Conservation (phyloP, 1,139 yeast species). For the Pichia sp. region DNA sequence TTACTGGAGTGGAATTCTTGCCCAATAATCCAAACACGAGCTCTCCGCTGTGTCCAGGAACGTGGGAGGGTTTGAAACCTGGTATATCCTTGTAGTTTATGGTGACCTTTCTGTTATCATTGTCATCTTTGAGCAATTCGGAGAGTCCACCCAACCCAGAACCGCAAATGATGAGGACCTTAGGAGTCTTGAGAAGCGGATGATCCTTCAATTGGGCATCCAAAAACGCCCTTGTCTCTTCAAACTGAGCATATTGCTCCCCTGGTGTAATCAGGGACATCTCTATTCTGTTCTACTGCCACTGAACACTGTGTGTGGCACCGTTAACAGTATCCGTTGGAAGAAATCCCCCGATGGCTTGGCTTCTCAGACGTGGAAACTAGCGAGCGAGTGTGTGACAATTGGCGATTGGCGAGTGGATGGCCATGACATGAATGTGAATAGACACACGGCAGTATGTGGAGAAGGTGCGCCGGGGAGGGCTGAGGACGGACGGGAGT, state of each 20-base stretch:
- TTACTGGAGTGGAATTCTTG: constrained; percentile 61
- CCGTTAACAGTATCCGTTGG: no score
- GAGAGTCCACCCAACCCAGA: constrained; percentile 94
- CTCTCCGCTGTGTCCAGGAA: constrained; percentile 84
- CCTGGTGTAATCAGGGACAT: constrained; percentile 6
- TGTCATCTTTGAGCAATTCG: constrained; percentile 34
- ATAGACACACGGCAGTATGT: no score
- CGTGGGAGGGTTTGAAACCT: constrained; percentile 75
- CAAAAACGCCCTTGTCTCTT: constrained; percentile 2
- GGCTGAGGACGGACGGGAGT: no score
- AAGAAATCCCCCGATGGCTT: no score
- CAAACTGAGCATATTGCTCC: constrained; percentile 6
- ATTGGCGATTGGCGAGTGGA: no score
- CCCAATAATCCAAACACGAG: constrained; percentile 77
- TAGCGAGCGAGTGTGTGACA: no score
- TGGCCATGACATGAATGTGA: no score
- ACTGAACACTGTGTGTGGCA: no score
- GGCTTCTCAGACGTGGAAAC: no score
- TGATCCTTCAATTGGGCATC: constrained; percentile 1
- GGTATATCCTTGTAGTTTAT: constrained; percentile 69
- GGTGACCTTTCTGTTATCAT: constrained; percentile 30
- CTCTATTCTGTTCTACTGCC: no score
- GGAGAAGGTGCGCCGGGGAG: no score
- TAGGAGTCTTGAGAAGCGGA: constrained; percentile 32
- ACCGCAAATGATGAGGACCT: constrained; percentile 82